Evolutionary conservation across 2,329 filamentous ascomycete species (phyloP), one percentile per base, ranked within the genome.

Genomic region (Phaeosphaeriaceae sp.): DNA sequence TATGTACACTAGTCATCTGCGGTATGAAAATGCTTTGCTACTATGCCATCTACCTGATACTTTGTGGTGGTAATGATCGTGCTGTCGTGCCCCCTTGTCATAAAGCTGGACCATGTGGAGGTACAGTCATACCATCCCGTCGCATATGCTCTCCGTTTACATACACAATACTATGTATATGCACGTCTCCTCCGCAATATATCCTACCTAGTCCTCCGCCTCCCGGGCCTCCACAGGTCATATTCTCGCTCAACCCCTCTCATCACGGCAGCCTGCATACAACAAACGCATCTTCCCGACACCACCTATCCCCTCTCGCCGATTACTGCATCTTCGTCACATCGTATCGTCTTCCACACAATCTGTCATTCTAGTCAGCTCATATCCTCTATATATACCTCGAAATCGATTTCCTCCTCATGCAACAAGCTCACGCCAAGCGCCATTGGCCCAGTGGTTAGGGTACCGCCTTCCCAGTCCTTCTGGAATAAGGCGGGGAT

Each of bases 401-500:
- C 5, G 20, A 10, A 7, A 9, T 49, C 11, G 1, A 20, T 13
- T 49, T 50, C 48, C 45, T n/a, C 15, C 9, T 51, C 51, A 46
- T 33, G 21, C 25, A 42, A 1, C 51, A 51, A 27, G 47, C 41
- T 9, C 7, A 21, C n/a, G 56, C 40, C 45, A 60, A 66, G 75
- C 74, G 68, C 54, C 60, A 52, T 67, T 77, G 54, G 74, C 65
- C 65, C 70, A 77, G 76, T 77, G 75, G 76, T 76, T 76, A 78
- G 72, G 68, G 65, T 73, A 73, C 65, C 69, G 73, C 73, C 73
- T 76, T 77, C 76, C 75, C 76, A 78, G 13, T 17, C 17, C 24
- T 24, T 42, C 44, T 41, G n/a, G 48, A 57, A 59, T 25, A n/a
- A 67, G 63, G 66, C 70, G 63, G 70, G 65, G 69, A 61, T 71